These are phyloP conservation scores for Sistotremastrum suecicum DNA, from an alignment of 768 basidiomycete genomes.

Conservation along the genomic window DNA sequence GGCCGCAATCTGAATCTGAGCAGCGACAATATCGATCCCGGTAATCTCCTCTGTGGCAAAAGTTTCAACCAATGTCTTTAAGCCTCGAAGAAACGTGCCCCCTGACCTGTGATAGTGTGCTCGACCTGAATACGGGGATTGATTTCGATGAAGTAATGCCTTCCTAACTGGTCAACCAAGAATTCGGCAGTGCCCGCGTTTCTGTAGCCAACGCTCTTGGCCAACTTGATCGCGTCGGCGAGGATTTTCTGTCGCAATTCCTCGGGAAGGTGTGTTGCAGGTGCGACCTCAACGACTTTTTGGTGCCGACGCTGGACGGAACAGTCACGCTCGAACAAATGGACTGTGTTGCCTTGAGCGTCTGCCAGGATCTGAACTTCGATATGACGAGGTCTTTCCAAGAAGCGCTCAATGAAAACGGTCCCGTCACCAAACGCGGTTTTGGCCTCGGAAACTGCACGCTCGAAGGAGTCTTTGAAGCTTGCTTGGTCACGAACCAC, in stretches of 20 bases:
- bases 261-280: constrained; percentile 87
- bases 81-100: background rate
- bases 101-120: constrained; percentile 90
- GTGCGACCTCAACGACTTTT: constrained; percentile 98
- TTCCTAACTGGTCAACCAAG: constrained; percentile 89
- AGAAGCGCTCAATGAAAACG: constrained; percentile 96
- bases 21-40: constrained; percentile 97
- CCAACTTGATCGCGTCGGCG: constrained; percentile 84
- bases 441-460: constrained; percentile 90
- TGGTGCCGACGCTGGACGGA: constrained; percentile 97
- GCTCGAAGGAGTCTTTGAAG: constrained; percentile 79
- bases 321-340: constrained; percentile 98
- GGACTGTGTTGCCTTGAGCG: constrained; percentile 83
- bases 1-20: constrained; percentile 99
- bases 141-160: constrained; percentile 99
- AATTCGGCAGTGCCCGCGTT: constrained; percentile 99
- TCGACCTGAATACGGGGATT: constrained; percentile 99
- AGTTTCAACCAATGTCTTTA: constrained; percentile 1
- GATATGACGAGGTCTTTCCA: constrained; percentile 94
- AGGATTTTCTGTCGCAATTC: constrained; percentile 82
- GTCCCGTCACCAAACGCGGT: constrained; percentile 97
- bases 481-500: constrained; percentile 90
- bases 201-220: constrained; percentile 84
- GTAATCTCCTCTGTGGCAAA: constrained; percentile 82
- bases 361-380: constrained; percentile 96